Percentiles rank a stretch among this genome's conserved stretches.
Evolutionary conservation across 164 flowering plant genomes (phyloP).

Genomic region (Berberis thunbergii): DNA sequence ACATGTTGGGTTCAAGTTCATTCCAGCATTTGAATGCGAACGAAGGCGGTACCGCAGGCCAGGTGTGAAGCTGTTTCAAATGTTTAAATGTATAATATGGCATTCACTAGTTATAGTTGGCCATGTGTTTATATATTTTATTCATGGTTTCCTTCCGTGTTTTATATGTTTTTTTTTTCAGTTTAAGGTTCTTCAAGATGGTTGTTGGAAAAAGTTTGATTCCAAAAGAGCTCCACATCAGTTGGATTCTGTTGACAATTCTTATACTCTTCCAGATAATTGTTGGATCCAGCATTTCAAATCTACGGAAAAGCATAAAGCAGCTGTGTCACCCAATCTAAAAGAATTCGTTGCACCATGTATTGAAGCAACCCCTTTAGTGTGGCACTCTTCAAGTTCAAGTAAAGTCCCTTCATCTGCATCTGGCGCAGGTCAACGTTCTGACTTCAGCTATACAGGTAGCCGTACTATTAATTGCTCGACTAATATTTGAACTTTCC

Average conservation of each 20-base stretch:
- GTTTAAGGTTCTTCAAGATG: constrained; percentile 60
- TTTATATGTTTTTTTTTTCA: constrained; percentile 12
- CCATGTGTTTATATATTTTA: background rate
- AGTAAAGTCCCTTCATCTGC: constrained; percentile 7
- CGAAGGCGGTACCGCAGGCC: constrained; percentile 27
- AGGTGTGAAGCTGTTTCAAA: constrained; percentile 30
- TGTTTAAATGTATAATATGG: no score
- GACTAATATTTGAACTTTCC: no score
- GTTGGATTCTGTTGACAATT: constrained; percentile 11
- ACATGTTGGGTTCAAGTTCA: constrained; percentile 14
- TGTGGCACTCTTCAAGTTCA: constrained; percentile 13
- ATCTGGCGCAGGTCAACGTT: constrained; percentile 12
- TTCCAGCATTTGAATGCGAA: constrained; percentile 9
- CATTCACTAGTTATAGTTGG: background rate
- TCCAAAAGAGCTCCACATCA: constrained; percentile 27
- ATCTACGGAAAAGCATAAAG: constrained; percentile 12
- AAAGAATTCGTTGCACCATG: constrained; percentile 11
- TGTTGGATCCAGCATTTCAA: constrained; percentile 55
- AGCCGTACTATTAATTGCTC: constrained; percentile 1
- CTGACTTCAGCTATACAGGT: constrained; percentile 30
- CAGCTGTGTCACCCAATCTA: constrained; percentile 8
- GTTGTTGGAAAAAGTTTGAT: constrained; percentile 46
- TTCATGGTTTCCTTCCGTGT: background rate
- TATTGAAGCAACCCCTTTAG: constrained; percentile 5
- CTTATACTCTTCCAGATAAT: constrained; percentile 18